Percentiles rank a stretch among this genome's conserved stretches.
These are phyloP conservation scores for Aureobasidium musti DNA, from an alignment of 2,329 filamentous ascomycete species.

Conservation along the genomic window DNA sequence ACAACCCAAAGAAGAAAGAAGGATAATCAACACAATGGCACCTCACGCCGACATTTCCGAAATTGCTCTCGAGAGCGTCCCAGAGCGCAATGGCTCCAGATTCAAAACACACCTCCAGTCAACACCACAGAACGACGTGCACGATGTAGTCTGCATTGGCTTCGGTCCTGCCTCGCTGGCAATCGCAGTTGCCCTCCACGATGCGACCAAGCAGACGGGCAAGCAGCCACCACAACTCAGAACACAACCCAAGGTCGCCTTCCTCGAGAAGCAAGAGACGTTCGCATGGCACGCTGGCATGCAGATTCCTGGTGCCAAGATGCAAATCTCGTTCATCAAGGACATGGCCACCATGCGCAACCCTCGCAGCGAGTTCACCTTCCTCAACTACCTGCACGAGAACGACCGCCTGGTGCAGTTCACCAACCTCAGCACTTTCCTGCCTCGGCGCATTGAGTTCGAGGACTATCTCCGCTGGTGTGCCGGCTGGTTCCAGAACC, in stretches of 20 bases:
- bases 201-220: slow-evolving; percentile 57
- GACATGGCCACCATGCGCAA: slow-evolving; percentile 88
- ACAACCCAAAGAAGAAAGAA: not conserved
- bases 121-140: slow-evolving; percentile 63
- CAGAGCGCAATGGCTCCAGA: slow-evolving; percentile 9
- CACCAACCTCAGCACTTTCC: slow-evolving; percentile 84
- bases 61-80: slow-evolving; percentile 11
- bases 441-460: slow-evolving; percentile 83
- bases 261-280: slow-evolving; percentile 78
- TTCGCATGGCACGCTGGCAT: slow-evolving; percentile 97
- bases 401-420: slow-evolving; percentile 84
- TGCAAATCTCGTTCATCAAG: slow-evolving; percentile 98
- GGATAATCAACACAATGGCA: slow-evolving; percentile 15
- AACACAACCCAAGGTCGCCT: slow-evolving; percentile 69
- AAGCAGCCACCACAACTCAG: slow-evolving; percentile 33
- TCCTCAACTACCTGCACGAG: slow-evolving; percentile 87
- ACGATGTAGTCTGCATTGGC: slow-evolving; percentile 86
- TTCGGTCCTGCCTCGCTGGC: slow-evolving; percentile 91
- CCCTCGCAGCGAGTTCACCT: slow-evolving; percentile 88
- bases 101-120: slow-evolving; percentile 51
- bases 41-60: slow-evolving; percentile 27
- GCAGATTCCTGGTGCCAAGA: slow-evolving; percentile 87
- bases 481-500: slow-evolving; percentile 70
- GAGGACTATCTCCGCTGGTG: slow-evolving; percentile 97
- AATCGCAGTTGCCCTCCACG: slow-evolving; percentile 85